These are phyloP conservation scores for Pseudopyrenochaeta lycopersici DNA, from an alignment of 2,329 filamentous ascomycete species.

Conservation along the genomic window DNA sequence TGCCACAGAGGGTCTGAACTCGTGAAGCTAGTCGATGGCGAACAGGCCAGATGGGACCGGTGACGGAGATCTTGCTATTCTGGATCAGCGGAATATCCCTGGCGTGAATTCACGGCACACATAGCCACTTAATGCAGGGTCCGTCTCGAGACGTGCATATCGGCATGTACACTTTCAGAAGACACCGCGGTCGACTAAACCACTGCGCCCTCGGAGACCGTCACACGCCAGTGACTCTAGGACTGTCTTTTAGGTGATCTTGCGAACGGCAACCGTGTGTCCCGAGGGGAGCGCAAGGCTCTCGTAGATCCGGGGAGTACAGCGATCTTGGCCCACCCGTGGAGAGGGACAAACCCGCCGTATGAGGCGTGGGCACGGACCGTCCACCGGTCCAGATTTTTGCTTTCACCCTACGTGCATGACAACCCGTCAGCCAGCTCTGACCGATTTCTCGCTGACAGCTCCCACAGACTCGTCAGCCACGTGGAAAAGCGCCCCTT, in stretches of 20 bases:
- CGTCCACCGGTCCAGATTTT: background rate
- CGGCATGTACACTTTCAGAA: background rate
- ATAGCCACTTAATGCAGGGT: background rate
- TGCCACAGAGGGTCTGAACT: conserved; percentile 7
- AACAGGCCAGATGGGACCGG: conserved; percentile 1
- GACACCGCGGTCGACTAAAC: background rate
- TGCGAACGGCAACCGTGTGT: background rate
- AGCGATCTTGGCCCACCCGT: too few species aligned
- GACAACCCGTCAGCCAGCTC: conserved; percentile 3
- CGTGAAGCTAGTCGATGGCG: conserved; percentile 1
- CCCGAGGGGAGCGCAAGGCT: background rate
- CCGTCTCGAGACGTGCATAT: conserved; percentile 10
- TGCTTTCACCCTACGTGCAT: background rate
- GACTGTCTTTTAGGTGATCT: background rate
- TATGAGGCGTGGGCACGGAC: background rate
- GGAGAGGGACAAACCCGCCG: too few species aligned
- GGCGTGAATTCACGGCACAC: background rate
- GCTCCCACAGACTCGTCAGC: background rate
- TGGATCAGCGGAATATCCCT: conserved; percentile 3
- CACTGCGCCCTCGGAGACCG: too few species aligned
- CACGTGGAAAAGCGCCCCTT: background rate
- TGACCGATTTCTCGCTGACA: background rate
- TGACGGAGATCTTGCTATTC: conserved; percentile 9
- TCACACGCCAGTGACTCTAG: background rate
- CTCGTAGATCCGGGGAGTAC: too few species aligned